A percentile compares a stretch with the other conserved stretches of the same genome.
Evolutionary conservation across 768 basidiomycete species (phyloP).

Genomic region (Hericium alpestre): DNA sequence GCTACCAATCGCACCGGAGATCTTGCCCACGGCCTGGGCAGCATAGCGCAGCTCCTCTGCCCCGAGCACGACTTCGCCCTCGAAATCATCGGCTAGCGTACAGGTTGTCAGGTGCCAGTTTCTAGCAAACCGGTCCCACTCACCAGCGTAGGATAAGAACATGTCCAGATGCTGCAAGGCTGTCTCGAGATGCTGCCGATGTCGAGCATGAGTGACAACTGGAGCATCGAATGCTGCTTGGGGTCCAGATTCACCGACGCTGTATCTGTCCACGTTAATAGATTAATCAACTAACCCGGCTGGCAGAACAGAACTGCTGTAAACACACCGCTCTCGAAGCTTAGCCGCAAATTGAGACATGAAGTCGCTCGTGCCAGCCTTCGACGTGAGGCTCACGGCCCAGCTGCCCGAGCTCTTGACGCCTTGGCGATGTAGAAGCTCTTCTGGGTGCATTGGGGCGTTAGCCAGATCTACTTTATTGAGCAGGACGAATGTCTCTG

Average conservation of each 20-base stretch:
- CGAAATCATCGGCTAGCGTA: constrained; percentile 27
- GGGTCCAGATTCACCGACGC: too few species aligned
- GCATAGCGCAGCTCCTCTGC: constrained; percentile 88
- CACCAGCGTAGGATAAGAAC: constrained; percentile 31
- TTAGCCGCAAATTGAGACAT: constrained; percentile 43
- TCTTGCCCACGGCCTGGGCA: constrained; percentile 68
- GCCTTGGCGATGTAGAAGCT: background rate
- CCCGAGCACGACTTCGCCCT: constrained; percentile 64
- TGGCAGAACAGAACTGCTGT: too few species aligned
- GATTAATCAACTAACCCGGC: too few species aligned
- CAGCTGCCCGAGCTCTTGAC: constrained; percentile 25
- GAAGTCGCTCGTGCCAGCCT: constrained; percentile 48
- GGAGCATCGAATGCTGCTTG: constrained; percentile 31
- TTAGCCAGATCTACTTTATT: constrained; percentile 63
- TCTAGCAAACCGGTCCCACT: background rate
- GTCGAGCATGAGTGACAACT: constrained; percentile 70
- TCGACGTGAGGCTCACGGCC: constrained; percentile 52
- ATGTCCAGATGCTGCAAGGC: constrained; percentile 52
- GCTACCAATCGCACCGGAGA: constrained; percentile 71
- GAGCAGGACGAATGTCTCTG: constrained; percentile 57
- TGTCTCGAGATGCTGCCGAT: constrained; percentile 64
- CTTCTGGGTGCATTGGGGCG: constrained; percentile 11
- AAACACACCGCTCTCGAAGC: constrained; percentile 36
- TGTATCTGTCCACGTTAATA: background rate
- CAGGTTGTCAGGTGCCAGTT: background rate